Evolutionary conservation across 2,329 filamentous ascomycete species (phyloP), one percentile per base, ranked within the genome.

Genomic region (Colletotrichum limetticola): DNA sequence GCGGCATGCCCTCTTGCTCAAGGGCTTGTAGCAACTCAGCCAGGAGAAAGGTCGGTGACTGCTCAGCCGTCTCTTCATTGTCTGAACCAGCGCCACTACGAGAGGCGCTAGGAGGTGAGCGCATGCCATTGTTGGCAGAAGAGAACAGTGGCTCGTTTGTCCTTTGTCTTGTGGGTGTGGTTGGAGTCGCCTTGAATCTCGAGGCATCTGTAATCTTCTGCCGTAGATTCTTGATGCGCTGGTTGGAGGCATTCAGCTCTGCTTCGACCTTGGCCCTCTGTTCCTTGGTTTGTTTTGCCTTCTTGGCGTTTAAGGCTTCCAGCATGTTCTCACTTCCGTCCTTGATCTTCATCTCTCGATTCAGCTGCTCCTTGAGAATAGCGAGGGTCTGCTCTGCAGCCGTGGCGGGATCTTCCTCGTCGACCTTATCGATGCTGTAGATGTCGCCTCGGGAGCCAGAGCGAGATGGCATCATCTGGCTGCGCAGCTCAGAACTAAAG

Each of bases 241-340:
- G 87, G 82, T 97, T 98, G 28, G 95, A 97, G 46, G 95, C 92
- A 80, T 92, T 97, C 77, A 99, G 87, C 85, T 99, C 97, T 62
- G 94, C 93, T 85, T 99, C 94, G 32, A 95, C 94, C 77, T 90
- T 89, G 74, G 89, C 86, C 57, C 94, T 90, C 80, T 96, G 94
- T 73, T 96, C 96, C 80, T 95, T 97, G 75, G 94, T 93, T 82
- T 98, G 96, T 84, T 98, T 99, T 58, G 94, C 93, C 82, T 97
- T 98, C 84, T 99, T 99, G 57, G 92, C 90, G 81, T 98, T 95
- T 76, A 99, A 85, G 14, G 97, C 97, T 85, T 99, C 97, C 52
- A 99, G 87, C 90, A 99, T 92, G 81, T 99, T 99, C 86, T 99
- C 97, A 71, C 96, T 98, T 24, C 97, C 97, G 78, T 96, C 94